phyloP scores from a whole-genome alignment of 1,139 yeast genomes.

The Pichia sp. region DNA sequence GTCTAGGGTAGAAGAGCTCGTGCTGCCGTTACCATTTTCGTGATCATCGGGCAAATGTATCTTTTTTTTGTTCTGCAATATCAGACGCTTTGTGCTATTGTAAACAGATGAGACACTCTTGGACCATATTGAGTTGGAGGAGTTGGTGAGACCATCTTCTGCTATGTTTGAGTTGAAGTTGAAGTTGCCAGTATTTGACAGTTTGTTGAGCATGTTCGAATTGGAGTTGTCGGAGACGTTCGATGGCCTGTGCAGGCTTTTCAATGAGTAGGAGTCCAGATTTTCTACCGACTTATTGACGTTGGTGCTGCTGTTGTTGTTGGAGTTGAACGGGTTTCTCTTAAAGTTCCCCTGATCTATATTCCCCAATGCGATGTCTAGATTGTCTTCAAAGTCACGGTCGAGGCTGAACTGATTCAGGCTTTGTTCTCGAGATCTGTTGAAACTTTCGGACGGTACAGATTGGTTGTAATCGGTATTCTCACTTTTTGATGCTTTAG shows the following conservation, averaged over 20 bases:
- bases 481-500: constrained; percentile 2
- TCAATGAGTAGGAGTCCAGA: constrained; percentile 14
- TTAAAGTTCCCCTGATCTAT: constrained; percentile 16
- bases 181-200: not conserved
- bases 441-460: not conserved
- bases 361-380: constrained; percentile 32
- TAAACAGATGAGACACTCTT: constrained; percentile 27
- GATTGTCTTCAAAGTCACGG: constrained; percentile 31
- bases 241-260: constrained; percentile 13
- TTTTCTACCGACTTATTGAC: constrained; percentile 5
- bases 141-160: not conserved
- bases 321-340: constrained; percentile 22
- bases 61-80: constrained; percentile 23
- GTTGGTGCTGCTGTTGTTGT: constrained; percentile 9
- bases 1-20: constrained; percentile 2
- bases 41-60: constrained; percentile 26
- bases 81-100: constrained; percentile 26
- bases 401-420: constrained; percentile 29
- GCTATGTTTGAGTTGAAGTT: not conserved
- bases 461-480: not conserved
- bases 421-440: constrained; percentile 22
- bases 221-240: constrained; percentile 9
- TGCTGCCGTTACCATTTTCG: constrained; percentile 1
- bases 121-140: constrained; percentile 27
- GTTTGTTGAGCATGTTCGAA: constrained; percentile 7